These are phyloP conservation scores for Leishmania tropica DNA, from an alignment of 208 protist genomes.

Conservation along the genomic window DNA sequence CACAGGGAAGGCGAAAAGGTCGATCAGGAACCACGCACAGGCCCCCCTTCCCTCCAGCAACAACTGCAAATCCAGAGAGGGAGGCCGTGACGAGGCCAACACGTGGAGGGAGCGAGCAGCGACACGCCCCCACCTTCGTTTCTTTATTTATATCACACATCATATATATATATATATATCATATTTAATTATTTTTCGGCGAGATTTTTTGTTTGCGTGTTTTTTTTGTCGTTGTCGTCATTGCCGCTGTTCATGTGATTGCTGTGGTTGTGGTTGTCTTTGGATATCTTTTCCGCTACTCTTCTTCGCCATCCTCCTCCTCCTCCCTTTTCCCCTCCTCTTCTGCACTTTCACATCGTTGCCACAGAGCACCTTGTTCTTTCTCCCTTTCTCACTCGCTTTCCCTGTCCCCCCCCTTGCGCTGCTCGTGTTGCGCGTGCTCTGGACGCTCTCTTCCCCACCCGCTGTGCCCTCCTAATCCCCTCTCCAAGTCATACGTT, in stretches of 20 bases:
- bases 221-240: background rate
- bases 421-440: background rate
- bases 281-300: background rate
- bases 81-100: background rate
- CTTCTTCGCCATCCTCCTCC: background rate
- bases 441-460: background rate
- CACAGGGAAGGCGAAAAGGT: background rate
- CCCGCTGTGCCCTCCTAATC: background rate
- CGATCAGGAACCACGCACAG: background rate
- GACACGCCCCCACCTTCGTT: background rate
- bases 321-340: background rate
- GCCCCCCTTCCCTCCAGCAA: background rate
- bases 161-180: background rate
- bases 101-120: background rate
- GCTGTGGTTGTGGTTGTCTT: background rate
- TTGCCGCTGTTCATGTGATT: no score
- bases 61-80: background rate
- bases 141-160: background rate
- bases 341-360: background rate
- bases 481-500: background rate
- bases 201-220: background rate
- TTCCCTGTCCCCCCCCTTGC: background rate
- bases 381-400: background rate
- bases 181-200: background rate
- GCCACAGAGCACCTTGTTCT: background rate